Base-by-base conservation (phyloP, 495 filamentous ascomycete genomes). In the Neurospora cerealis region DNA sequence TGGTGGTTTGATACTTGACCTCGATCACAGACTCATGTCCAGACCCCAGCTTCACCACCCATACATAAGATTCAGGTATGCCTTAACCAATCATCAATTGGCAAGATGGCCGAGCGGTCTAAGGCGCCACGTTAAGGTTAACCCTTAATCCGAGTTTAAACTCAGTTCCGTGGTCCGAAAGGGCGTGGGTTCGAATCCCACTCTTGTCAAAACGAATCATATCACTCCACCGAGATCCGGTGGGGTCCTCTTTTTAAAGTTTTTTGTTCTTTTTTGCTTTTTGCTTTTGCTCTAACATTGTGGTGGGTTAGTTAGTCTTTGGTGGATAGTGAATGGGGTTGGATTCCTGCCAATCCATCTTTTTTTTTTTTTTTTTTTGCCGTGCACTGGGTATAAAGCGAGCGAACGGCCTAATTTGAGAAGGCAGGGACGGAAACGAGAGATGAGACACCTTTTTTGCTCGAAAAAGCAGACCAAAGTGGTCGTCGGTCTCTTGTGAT, bases 101-200 rank as follows among this genome's bases (percentile, higher is more conserved):
- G 46, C 46, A 54, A 54, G 46, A 54, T 54, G 46, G 46, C 46
- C 46, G 46, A 54, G 24, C 24, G 24, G 24, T 28, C 24, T 28
- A 28, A 28, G 24, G 24, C 24, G 24, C 24, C 24, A 28, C 46
- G 28, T 62, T 62, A 62, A 62, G 54, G 54, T 62, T 62, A 34
- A 62, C 54, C 54, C 54, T 62, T 62, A 62, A 62, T 62, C 54
- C 15, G 46, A 54, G 46, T 54, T 5, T 13, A 24, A 54, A 32
- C 54, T 62, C 54, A 32, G 24, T 75, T 75, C 74, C 74, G 74
- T 75, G 71, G 77, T 79, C 78, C 78, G 78, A 79, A 79, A 79
- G 78, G 78, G 78, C 78, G 78, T 80, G 78, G 78, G 78, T 78
- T 80, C 78, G 78, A 80, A 80, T 80, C 78, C 78, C 78, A 80